A percentile compares a stretch with the other conserved stretches of the same genome.
Evolutionary conservation across 345 rosid genomes (phyloP).

Genomic region (Zanthoxylum bungeanum): DNA sequence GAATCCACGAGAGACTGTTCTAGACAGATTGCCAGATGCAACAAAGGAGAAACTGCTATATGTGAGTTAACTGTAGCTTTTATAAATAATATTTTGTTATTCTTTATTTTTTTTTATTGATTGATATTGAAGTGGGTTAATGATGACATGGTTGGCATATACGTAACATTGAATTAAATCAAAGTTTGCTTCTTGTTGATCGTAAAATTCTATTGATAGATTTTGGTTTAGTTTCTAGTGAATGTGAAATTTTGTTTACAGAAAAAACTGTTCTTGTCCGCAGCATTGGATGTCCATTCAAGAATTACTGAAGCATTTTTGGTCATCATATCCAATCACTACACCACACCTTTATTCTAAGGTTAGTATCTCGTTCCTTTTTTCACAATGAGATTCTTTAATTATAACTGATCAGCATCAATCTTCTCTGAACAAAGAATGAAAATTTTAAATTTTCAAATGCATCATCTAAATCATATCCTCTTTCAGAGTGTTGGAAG

Average conservation of each 20-base stretch:
- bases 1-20: constrained; percentile 72
- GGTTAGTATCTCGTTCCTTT: constrained; percentile 38
- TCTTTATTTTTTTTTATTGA: background rate
- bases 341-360: constrained; percentile 63
- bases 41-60: constrained; percentile 73
- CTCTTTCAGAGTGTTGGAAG: background rate
- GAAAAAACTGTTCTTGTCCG: constrained; percentile 18
- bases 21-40: constrained; percentile 68
- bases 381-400: background rate
- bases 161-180: background rate
- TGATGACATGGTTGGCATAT: background rate
- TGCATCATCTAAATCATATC: background rate
- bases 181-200: background rate
- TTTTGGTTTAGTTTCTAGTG: constrained; percentile 20
- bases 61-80: constrained; percentile 36
- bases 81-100: background rate
- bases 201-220: background rate
- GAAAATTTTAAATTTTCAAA: background rate
- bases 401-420: too few relatives aligned
- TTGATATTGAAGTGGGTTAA: background rate
- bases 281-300: constrained; percentile 83
- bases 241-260: constrained; percentile 22
- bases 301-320: constrained; percentile 78
- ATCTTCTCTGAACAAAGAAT: background rate
- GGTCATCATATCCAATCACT: constrained; percentile 96